Base-by-base conservation (phyloP, 2,329 filamentous ascomycete species). In the Cercospora sp. region DNA sequence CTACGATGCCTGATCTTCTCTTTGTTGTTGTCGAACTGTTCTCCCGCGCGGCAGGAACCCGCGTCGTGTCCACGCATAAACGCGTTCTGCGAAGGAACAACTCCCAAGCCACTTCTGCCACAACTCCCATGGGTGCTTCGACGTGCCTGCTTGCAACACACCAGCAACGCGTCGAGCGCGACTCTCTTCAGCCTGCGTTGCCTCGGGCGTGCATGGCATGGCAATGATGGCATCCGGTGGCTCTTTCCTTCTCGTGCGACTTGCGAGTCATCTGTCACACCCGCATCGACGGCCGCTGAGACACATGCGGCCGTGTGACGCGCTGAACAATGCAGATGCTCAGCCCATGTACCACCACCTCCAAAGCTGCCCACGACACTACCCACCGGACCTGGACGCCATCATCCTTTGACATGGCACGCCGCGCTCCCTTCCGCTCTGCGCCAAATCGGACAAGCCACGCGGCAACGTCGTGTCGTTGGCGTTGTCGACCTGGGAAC, bases 211-310 rank as follows among this genome's bases (percentile, higher is more conserved):
- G 18, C 61, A 28, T 60, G 36, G 39, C 23, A 26, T 26, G 23
- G 23, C 23, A 26, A 26, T 26, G 23, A 28, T 60, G 36, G 39
- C 30, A 18, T 48, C 31, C 31, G 23, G 45, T 64, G 62, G 57
- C 66, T 55, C 33, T 7, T 31, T 5, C 9, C 30, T 31, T 39
- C 33, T 39, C 33, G 70, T 73, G 67, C 53, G 26, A 60, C 70
- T 60, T 71, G 69, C 69, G 68, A 70, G 70, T 72, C 72, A 72
- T 69, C 69, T 70, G 72, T 70, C 69, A 68, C 65, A 71, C 69
- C 23, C 9, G 28, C 12, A 53, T 26, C 16, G 16, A 20, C 16
- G 8, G 59, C 16, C 23, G 58, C 60, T 53, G 42, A 51, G 60
- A 48, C 60, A 63, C 60, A 36, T 26, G 51, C 48, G 30, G n/a